These are phyloP conservation scores for Ophiosphaerella narmari DNA, from an alignment of 2,329 filamentous ascomycete genomes.

Conservation along the genomic window DNA sequence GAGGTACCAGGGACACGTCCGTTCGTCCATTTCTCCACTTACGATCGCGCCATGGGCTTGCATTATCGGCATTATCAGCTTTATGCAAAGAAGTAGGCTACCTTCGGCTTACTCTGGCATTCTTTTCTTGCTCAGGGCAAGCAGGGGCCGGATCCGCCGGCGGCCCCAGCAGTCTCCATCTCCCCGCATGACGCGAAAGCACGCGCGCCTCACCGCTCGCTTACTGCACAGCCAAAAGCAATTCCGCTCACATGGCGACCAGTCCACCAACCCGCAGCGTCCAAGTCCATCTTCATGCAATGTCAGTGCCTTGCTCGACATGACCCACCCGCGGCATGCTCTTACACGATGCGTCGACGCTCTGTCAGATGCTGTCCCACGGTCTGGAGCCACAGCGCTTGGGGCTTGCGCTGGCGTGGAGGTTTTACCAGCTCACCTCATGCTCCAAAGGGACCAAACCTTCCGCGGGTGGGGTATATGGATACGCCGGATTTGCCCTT, in stretches of 20 bases:
- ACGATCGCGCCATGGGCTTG: slow-evolving; percentile 25
- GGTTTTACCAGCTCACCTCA: slow-evolving; percentile 22
- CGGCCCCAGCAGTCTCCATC: slow-evolving; percentile 1
- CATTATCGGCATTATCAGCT: slow-evolving; percentile 1
- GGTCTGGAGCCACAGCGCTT: slow-evolving; percentile 26
- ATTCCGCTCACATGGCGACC: slow-evolving; percentile 12
- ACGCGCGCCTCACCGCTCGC: slow-evolving; percentile 28
- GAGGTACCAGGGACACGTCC: neutral
- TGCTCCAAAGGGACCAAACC: slow-evolving; percentile 21
- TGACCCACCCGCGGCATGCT: slow-evolving; percentile 17
- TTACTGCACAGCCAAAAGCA: slow-evolving; percentile 23
- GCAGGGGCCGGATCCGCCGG: slow-evolving; percentile 16
- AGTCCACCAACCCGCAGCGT: slow-evolving; percentile 2
- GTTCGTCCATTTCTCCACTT: slow-evolving; percentile 11
- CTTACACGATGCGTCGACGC: slow-evolving; percentile 22
- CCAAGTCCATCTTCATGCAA: slow-evolving; percentile 18
- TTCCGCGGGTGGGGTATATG: slow-evolving; percentile 19
- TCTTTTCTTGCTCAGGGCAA: slow-evolving; percentile 7
- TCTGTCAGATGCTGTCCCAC: slow-evolving; percentile 26
- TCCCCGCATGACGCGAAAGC: slow-evolving; percentile 29
- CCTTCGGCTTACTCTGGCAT: slow-evolving; percentile 32
- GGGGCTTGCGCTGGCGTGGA: slow-evolving; percentile 30
- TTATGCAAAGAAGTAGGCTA: slow-evolving; percentile 24
- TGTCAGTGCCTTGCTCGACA: slow-evolving; percentile 8
- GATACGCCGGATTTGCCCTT: slow-evolving; percentile 19